These are phyloP conservation scores for Withania somnifera DNA, from an alignment of 305 asterid species.

Conservation along the genomic window DNA sequence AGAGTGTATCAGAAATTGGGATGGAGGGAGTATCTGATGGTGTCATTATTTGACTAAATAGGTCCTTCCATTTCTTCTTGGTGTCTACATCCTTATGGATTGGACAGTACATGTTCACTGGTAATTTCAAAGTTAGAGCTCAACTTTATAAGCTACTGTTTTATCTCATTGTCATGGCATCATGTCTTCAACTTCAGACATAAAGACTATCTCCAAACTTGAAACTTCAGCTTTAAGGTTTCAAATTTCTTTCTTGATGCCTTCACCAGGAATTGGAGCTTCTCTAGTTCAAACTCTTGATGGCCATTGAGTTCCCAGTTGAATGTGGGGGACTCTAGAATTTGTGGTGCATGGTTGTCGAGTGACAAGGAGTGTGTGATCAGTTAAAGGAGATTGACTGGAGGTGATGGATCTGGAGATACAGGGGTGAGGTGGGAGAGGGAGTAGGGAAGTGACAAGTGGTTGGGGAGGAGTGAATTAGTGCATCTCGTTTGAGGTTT, in stretches of 20 bases:
- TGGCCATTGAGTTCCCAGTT: background rate
- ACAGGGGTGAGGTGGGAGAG: background rate
- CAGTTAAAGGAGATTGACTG: background rate
- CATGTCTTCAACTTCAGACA: background rate
- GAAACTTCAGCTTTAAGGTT: background rate
- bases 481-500: no score
- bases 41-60: background rate
- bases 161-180: background rate
- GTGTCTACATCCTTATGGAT: background rate
- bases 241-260: background rate
- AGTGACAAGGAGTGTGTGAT: background rate
- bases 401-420: background rate
- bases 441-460: background rate
- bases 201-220: background rate
- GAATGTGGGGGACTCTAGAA: background rate
- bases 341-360: background rate
- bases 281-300: background rate
- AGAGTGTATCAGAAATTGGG: background rate
- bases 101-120: background rate
- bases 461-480: background rate
- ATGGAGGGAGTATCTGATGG: background rate
- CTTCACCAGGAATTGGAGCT: background rate
- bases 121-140: background rate
- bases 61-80: background rate
- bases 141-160: background rate